phyloP scores from a whole-genome alignment of 805 yeast genomes.

The Wickerhamomyces ciferrii region DNA sequence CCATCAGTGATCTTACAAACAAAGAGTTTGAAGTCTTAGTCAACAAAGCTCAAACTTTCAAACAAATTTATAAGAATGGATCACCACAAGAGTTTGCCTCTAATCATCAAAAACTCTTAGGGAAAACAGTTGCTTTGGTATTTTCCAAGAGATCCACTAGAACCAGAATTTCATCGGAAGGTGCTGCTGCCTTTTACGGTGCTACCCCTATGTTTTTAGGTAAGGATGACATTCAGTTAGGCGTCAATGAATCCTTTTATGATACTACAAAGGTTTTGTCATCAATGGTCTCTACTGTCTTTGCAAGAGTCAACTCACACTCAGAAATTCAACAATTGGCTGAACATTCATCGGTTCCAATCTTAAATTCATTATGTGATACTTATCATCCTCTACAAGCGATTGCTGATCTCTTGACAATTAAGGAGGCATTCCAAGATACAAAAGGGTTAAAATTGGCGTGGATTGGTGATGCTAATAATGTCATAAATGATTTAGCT shows the following conservation, averaged over 20 bases:
- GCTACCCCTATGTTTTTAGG: slow-evolving; percentile 97
- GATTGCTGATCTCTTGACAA: slow-evolving; percentile 83
- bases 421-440: slow-evolving; percentile 67
- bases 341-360: slow-evolving; percentile 79
- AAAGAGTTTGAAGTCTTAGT: slow-evolving; percentile 71
- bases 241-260: slow-evolving; percentile 86
- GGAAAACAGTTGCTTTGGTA: slow-evolving; percentile 77
- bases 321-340: slow-evolving; percentile 76
- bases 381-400: slow-evolving; percentile 94
- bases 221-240: slow-evolving; percentile 92
- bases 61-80: slow-evolving; percentile 55
- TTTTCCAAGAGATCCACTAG: slow-evolving; percentile 93
- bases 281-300: slow-evolving; percentile 94
- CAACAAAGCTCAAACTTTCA: slow-evolving; percentile 65
- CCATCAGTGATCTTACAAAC: slow-evolving; percentile 72
- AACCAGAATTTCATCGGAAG: slow-evolving; percentile 91
- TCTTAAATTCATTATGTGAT: slow-evolving; percentile 92
- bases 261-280: slow-evolving; percentile 88
- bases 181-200: slow-evolving; percentile 89
- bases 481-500: slow-evolving; percentile 89
- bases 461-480: slow-evolving; percentile 97
- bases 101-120: slow-evolving; percentile 52
- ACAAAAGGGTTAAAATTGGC: slow-evolving; percentile 66
- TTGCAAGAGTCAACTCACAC: slow-evolving; percentile 92
- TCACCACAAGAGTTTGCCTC: slow-evolving; percentile 28